Base-by-base conservation (phyloP, 495 filamentous ascomycete genomes). In the Copromyces sp. region DNA sequence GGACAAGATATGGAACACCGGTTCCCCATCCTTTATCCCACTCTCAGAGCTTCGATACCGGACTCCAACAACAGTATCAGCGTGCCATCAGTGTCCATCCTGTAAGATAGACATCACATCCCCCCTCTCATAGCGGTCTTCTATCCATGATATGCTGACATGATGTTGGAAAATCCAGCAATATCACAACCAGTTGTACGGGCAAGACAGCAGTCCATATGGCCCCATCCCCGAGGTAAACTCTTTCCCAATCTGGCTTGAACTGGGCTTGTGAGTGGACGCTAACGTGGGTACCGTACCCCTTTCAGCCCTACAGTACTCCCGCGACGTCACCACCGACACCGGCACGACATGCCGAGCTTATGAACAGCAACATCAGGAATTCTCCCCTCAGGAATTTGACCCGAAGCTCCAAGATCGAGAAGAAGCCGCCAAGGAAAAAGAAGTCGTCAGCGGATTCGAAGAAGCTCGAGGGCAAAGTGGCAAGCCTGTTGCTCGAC, bases 401-500 rank as follows among this genome's bases (percentile, higher is more conserved):
- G 68, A 76, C 71, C 4, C 75, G 73, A 12, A 74, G 76, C 65
- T 68, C 70, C 0, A 78, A 81, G 3, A 45, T 84, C 24, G 79
- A 82, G 65, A 86, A 83, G 74, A 37, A 79, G 69, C 69, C 79
- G 0, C 59, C 79, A 4, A 83, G 77, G 73, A 81, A 83, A 69
- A 79, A 81, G 9, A 89, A 87, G 76, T 65, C 53, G 53, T 35
- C 53, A 9, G 29, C 53, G 6, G 29, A 65, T 35, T 65, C 53
- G 0, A 65, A 65, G 53, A 65, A 65, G 53, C 53, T 65, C 29
- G 53, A 65, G 2, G 53, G 29, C 29, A 65, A 85, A 84, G 74
- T 86, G 86, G 53, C 87, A 84, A 73, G 77, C 81, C 40, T 86
- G 20, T 83, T 87, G 72, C 81, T 94, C 39, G 87, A 85, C 24